Conservation (phyloP, 1,284 basidiomycete genomes). For the Cutaneotrichosporon arboriforme region DNA sequence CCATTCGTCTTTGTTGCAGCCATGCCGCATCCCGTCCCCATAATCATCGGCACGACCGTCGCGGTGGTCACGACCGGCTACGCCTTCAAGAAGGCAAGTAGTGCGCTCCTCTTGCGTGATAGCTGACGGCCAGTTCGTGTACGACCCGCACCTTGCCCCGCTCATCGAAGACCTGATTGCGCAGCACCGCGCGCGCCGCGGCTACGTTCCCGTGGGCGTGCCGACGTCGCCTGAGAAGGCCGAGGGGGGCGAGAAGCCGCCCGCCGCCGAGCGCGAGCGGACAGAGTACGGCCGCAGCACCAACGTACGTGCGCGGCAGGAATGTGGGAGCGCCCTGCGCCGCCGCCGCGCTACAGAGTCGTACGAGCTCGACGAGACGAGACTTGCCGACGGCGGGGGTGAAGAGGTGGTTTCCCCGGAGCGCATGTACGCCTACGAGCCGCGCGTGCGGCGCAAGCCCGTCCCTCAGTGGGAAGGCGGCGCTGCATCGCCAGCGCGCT, state of each 20-base stretch:
- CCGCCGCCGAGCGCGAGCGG: background rate
- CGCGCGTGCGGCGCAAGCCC: background rate
- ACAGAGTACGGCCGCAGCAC: conserved; percentile 7
- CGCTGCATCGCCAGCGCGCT: too few species aligned
- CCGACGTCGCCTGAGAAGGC: background rate
- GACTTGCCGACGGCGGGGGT: background rate
- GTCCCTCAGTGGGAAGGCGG: background rate
- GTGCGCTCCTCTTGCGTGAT: background rate
- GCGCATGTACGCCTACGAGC: background rate
- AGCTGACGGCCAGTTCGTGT: conserved; percentile 30
- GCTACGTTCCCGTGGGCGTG: conserved; percentile 4
- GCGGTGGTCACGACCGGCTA: conserved; percentile 39
- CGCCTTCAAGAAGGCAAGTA: conserved; percentile 41
- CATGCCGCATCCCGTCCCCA: conserved; percentile 37
- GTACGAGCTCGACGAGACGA: conserved; percentile 16
- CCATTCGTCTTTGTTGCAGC: too few species aligned
- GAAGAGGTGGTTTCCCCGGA: too few species aligned
- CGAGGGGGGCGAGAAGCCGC: too few species aligned
- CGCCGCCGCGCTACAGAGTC: conserved; percentile 10
- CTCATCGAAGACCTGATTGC: conserved; percentile 36
- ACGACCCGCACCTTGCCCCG: conserved; percentile 42
- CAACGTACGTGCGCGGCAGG: background rate
- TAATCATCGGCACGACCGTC: conserved; percentile 37
- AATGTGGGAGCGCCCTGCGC: background rate
- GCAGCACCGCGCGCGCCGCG: conserved; percentile 8